Base-by-base conservation (phyloP, 2,329 filamentous ascomycete species). In the Mycosphaerella sp. region DNA sequence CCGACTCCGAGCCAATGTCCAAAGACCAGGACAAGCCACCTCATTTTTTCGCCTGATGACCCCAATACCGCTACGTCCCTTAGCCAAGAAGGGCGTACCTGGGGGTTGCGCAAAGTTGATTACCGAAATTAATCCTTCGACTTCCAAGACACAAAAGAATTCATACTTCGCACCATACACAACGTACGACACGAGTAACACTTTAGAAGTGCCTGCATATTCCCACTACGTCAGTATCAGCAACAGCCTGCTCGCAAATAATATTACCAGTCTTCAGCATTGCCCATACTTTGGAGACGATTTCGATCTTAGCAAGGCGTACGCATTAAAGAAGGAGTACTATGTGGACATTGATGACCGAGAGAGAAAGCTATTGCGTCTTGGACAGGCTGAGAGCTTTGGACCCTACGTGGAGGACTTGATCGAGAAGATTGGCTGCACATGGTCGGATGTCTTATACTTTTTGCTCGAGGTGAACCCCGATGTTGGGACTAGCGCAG, bases 191-290 rank as follows among this genome's bases (percentile, higher is more conserved):
- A 39, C 40, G 9, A 54, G 55, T 18, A 21, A 44, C 3, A 46
- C 51, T 2, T 21, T 45, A 4, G 54, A 57, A 10, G 67, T 73
- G 17, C 72, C 72, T 2, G 53, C 52, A 8, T 74, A 71, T 56
- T 67, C 64, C 2, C 69, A 73, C 50, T 74, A 71, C 52, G 67
- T 71, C n/a, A 67, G 62, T 35, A 60, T 75, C 39, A 67, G 65
- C 43, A 57, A 67, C 35, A 75, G 70, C 49, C 59, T 75, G 3
- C 66, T 75, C 0, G 65, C 68, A 3, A 64, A 68, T 12, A 75
- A 75, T 44, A 64, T 68, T 28, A 67, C 59, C 1, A 70, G 64
- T 18, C 49, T 75, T n/a, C 64, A 70, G n/a, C 65, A 66, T 17
- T 70, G 66, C 61, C 69, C 69, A 2, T 70, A 70, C 52, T 70